Conservation (phyloP, 495 filamentous ascomycete species). For the Podospora pseudopauciseta region DNA sequence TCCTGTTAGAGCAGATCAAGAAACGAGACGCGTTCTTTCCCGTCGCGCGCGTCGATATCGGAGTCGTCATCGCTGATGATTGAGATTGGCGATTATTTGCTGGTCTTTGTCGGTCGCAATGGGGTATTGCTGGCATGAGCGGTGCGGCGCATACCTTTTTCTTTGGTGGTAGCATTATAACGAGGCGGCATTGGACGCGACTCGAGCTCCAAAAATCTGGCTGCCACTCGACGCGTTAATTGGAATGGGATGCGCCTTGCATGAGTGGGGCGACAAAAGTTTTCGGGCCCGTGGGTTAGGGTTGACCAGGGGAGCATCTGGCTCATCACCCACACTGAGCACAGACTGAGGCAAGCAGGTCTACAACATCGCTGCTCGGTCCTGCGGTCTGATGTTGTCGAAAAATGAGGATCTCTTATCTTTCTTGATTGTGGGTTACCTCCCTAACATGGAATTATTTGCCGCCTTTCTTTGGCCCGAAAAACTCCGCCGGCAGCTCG, state of each 20-base stretch:
- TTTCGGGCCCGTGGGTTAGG: too few species aligned
- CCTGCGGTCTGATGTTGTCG: too few species aligned
- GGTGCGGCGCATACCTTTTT: background rate
- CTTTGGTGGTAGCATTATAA: slow-evolving; percentile 2
- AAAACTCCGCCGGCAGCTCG: slow-evolving; percentile 12
- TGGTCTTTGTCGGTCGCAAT: background rate
- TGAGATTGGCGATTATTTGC: background rate
- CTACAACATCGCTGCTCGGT: too few species aligned
- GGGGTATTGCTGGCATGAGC: background rate
- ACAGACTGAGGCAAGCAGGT: too few species aligned
- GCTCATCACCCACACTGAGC: too few species aligned
- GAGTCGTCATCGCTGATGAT: background rate
- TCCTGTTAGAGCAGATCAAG: slow-evolving; percentile 11
- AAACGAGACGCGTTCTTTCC: background rate
- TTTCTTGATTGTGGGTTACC: too few species aligned
- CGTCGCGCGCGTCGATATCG: background rate
- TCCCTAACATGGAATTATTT: too few species aligned
- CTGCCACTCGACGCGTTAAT: background rate
- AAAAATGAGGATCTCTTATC: too few species aligned
- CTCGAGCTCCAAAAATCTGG: background rate
- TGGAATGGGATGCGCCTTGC: too few species aligned
- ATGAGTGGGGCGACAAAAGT: too few species aligned
- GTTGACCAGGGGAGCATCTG: too few species aligned
- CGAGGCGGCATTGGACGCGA: background rate
- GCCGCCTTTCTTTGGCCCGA: too few species aligned